Base-by-base conservation (phyloP, 805 yeast species). In the Wickerhamiella lipophila region DNA sequence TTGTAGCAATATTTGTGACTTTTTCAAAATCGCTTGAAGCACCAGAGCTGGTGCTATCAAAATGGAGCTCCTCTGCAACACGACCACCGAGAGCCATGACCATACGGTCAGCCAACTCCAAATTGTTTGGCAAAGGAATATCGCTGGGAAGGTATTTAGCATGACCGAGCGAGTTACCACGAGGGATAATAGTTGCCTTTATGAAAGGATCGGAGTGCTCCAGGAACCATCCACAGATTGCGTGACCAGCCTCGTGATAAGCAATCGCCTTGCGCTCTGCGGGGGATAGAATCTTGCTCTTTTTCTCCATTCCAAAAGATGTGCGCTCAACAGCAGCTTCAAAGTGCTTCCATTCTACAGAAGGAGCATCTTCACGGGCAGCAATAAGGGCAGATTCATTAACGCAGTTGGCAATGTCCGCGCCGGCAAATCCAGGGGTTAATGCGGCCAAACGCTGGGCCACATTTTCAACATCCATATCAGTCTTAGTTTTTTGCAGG, bases 171-270 rank as follows among this genome's bases (percentile, higher is more conserved):
- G 97, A 95, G 66, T 83, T 92, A 13, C 97, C 97, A 59, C 97
- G 76, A 36, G 99, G 98, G 53, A 92, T 85, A 58, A 94, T 92
- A 13, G 96, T 85, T 16, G 92, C 98, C 70, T 92, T 92, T 52
- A 92, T 72, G 50, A 94, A 70, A 6, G 98, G 98, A 62, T 89
- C 96, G 1, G 97, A 95, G 64, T 75, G 75, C 64, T 83, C 77
- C 60, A 92, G 73, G 61, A 71, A 87, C 99, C 98, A 92, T 11
- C 98, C 98, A 65, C 97, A 88, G 52, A 92, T 77, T 9, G 99
- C 98, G 67, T 94, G 98, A 3, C 98, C 99, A 2, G 99, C 98
- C 66, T 92, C 99, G 63, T 94, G 98, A 60, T 83, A 92, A 0
- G 98, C 98, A 50, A 94, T 96, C 23, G 86, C 78, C 53, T 72